Conservation (phyloP, 257 asterid genomes). For the Plantago ovata region DNA sequence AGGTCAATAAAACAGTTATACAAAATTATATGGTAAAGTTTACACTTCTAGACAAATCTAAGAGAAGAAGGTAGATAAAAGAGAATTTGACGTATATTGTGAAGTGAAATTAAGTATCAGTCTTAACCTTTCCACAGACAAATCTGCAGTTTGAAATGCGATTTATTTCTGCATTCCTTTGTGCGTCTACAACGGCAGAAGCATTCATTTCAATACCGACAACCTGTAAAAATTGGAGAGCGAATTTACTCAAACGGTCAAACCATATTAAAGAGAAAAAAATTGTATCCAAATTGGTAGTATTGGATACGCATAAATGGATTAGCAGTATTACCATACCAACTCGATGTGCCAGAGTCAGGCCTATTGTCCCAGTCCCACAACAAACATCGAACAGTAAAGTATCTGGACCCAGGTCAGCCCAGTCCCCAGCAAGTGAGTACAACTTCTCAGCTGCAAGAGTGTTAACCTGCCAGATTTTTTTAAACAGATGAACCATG, state of each 20-base stretch:
- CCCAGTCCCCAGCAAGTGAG: conserved; percentile 99
- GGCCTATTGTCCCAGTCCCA: conserved; percentile 98
- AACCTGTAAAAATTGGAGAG: conserved; percentile 51
- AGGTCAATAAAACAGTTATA: conserved; percentile 16
- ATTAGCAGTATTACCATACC: conserved; percentile 83
- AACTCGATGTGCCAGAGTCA: conserved; percentile 86
- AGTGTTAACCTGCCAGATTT: conserved; percentile 74
- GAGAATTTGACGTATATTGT: neutral
- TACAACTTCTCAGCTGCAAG: conserved; percentile 95
- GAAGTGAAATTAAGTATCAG: conserved; percentile 19
- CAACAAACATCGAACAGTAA: conserved; percentile 94
- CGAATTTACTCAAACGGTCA: conserved; percentile 20
- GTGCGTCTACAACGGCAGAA: conserved; percentile 91
- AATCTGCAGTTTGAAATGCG: conserved; percentile 86
- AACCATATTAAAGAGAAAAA: conserved; percentile 7
- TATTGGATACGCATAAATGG: conserved; percentile 14
- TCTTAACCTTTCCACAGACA: conserved; percentile 79
- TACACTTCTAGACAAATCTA: neutral
- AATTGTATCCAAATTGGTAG: too few relatives aligned
- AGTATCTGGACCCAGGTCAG: conserved; percentile 82
- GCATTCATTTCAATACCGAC: conserved; percentile 99
- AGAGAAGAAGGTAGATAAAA: neutral
- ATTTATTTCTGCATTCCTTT: conserved; percentile 86
- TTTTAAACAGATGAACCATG: conserved; percentile 17
- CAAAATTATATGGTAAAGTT: neutral